Conservation (phyloP, 306 rosid species). For the Quercus suber region DNA sequence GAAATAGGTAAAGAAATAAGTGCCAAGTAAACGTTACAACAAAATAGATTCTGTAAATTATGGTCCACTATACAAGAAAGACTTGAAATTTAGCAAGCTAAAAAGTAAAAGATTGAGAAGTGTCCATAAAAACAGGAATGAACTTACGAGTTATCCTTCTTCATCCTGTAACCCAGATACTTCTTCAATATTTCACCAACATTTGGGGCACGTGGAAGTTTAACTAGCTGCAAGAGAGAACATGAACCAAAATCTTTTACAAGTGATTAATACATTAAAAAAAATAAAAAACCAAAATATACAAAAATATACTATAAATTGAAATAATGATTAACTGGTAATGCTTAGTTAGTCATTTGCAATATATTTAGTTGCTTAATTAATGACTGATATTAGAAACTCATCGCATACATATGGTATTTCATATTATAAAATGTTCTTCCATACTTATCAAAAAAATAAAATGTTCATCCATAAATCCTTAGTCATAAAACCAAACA, state of each 20-base stretch:
- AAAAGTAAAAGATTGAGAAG: conserved; percentile 7
- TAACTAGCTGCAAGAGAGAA: conserved; percentile 66
- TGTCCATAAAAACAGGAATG: conserved; percentile 6
- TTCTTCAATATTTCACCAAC: conserved; percentile 66
- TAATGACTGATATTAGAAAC: too few relatives aligned
- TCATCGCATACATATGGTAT: too few relatives aligned
- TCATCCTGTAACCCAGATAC: conserved; percentile 58
- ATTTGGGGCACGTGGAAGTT: conserved; percentile 82
- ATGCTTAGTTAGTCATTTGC: too few relatives aligned
- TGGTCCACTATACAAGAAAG: background rate
- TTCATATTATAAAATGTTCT: too few relatives aligned
- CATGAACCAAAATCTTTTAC: conserved; percentile 14
- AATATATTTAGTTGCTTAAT: too few relatives aligned
- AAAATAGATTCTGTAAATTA: background rate
- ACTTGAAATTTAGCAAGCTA: background rate
- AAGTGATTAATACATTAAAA: background rate
- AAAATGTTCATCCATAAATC: background rate
- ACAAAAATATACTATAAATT: background rate
- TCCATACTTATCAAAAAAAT: too few relatives aligned
- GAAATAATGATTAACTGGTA: too few relatives aligned
- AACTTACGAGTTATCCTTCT: conserved; percentile 74
- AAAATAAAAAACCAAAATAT: background rate
- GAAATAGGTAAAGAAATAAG: background rate
- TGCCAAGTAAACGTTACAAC: background rate
- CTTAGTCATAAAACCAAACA: too few relatives aligned